Conservation (phyloP, 192 early-diverging fungal species). For the Chytriomyces sp. region DNA sequence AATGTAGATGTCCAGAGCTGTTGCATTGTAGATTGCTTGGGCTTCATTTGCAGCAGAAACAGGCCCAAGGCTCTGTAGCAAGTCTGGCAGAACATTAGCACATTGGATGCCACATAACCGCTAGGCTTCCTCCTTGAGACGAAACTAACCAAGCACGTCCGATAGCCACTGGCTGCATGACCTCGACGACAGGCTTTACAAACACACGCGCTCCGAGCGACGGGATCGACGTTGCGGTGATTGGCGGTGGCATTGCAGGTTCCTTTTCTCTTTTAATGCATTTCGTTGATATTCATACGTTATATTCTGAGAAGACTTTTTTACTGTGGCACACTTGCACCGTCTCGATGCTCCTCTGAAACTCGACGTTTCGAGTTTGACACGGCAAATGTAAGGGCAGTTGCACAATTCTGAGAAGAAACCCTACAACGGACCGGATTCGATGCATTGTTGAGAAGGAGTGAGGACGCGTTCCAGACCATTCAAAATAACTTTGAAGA, state of each 20-base stretch:
- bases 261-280: too few species aligned
- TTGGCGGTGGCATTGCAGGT: constrained; percentile 21
- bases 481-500: constrained; percentile 13
- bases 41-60: too few species aligned
- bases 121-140: too few species aligned
- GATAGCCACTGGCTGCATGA: constrained; percentile 32
- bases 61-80: too few species aligned
- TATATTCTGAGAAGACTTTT: too few species aligned
- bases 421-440: neutral
- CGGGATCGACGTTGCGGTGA: neutral
- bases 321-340: constrained; percentile 43
- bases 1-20: too few species aligned
- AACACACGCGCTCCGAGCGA: neutral
- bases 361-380: constrained; percentile 43
- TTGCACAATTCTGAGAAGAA: neutral
- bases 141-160: neutral
- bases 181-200: neutral
- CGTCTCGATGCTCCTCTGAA: constrained; percentile 25
- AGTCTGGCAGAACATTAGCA: too few species aligned
- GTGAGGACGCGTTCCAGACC: constrained; percentile 17
- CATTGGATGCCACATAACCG: too few species aligned
- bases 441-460: constrained; percentile 19
- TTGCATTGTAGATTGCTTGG: too few species aligned
- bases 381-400: constrained; percentile 10
- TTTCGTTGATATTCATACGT: too few species aligned